A percentile compares a stretch with the other conserved stretches of the same genome.
These are phyloP conservation scores for Lathyrus oleraceus DNA, from an alignment of 306 rosid species.

Conservation along the genomic window DNA sequence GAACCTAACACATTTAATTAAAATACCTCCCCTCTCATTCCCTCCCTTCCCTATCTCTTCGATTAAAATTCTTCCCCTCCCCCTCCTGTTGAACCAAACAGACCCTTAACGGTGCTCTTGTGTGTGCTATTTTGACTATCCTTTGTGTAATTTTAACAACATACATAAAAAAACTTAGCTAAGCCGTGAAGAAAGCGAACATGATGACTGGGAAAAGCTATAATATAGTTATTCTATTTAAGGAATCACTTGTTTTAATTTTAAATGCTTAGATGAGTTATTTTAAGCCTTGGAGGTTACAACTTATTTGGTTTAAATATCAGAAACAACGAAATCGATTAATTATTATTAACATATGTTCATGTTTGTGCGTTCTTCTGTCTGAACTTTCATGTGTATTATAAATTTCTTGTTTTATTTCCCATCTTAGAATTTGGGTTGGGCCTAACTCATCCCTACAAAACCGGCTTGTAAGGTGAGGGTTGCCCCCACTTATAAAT, in stretches of 20 bases:
- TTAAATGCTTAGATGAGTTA: background rate
- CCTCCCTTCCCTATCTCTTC: too few relatives aligned
- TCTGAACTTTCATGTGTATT: too few relatives aligned
- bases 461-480: too few relatives aligned
- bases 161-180: too few relatives aligned
- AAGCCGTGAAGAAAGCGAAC: background rate
- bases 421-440: too few relatives aligned
- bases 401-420: background rate
- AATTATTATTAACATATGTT: background rate
- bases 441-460: too few relatives aligned
- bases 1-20: too few relatives aligned
- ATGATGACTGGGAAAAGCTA: background rate
- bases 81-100: too few relatives aligned
- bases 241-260: background rate
- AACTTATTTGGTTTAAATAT: background rate
- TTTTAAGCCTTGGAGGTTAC: background rate
- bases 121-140: background rate
- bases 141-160: background rate
- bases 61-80: background rate
- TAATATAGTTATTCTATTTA: background rate
- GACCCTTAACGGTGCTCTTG: background rate
- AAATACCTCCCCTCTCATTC: too few relatives aligned
- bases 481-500: too few relatives aligned
- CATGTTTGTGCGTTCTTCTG: too few relatives aligned
- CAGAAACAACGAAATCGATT: background rate